phyloP scores from a whole-genome alignment of 192 early-diverging fungal genomes.

The Backusella sp. region DNA sequence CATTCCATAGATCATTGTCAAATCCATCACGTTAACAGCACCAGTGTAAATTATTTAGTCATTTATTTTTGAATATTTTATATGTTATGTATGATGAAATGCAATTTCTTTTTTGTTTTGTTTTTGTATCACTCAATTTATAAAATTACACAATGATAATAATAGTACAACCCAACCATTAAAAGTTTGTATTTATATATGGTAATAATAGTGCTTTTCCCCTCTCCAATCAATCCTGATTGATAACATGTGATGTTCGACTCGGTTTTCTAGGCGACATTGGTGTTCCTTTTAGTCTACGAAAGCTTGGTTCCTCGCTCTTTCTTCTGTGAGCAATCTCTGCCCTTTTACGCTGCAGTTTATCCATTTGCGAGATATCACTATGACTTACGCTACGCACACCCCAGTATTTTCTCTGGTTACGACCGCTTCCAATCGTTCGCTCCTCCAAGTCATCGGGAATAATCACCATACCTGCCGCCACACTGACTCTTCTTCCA shows the following conservation, averaged over 20 bases:
- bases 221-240: neutral
- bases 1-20: neutral
- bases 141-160: neutral
- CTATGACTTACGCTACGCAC: constrained; percentile 36
- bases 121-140: neutral
- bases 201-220: neutral
- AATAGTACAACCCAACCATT: neutral
- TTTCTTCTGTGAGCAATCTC: constrained; percentile 19
- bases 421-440: constrained; percentile 11
- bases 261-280: neutral
- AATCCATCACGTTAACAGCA: no score
- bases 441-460: constrained; percentile 41
- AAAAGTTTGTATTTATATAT: no score
- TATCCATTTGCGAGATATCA: constrained; percentile 7
- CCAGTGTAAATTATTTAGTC: no score
- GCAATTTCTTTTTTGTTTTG: neutral
- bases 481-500: constrained; percentile 40
- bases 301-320: constrained; percentile 26
- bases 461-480: constrained; percentile 45
- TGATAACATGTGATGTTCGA: neutral
- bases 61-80: no score
- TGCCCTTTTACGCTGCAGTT: neutral
- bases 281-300: neutral
- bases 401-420: constrained; percentile 25
- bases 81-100: neutral